Percentiles rank a stretch among this genome's conserved stretches.
These are phyloP conservation scores for Hibiscus trionum DNA, from an alignment of 345 rosid species.

Conservation along the genomic window DNA sequence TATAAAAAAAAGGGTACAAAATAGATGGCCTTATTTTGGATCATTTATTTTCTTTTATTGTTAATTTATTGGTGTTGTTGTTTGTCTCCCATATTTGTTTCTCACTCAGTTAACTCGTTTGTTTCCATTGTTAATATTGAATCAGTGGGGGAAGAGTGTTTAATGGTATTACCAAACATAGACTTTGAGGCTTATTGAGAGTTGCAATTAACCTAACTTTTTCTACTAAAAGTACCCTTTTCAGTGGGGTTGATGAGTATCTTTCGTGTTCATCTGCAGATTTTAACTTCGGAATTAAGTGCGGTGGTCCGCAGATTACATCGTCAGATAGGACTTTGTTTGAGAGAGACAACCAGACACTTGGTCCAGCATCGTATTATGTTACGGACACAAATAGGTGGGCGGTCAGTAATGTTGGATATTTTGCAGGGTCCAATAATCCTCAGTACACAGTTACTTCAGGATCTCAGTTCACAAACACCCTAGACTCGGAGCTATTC, in stretches of 20 bases:
- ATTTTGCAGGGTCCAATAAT: constrained; percentile 22
- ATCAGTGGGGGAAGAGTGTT: background rate
- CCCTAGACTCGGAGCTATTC: constrained; percentile 31
- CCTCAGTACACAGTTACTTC: constrained; percentile 24
- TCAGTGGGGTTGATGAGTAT: background rate
- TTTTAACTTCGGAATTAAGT: constrained; percentile 45
- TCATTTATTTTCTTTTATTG: no score
- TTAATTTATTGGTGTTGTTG: background rate
- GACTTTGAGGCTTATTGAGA: background rate
- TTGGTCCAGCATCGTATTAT: constrained; percentile 54
- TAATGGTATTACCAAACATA: background rate
- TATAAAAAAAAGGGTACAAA: no score
- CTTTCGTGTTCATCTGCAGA: constrained; percentile 25
- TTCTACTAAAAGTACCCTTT: background rate
- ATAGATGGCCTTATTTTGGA: no score
- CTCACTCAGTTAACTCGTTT: background rate
- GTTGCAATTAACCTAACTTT: background rate
- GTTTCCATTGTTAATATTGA: background rate
- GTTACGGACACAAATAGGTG: constrained; percentile 33
- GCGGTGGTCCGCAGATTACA: constrained; percentile 52
- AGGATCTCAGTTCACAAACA: constrained; percentile 28
- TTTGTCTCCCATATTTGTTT: background rate
- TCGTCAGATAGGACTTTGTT: constrained; percentile 27
- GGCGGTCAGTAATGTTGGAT: constrained; percentile 45
- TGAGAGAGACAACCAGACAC: constrained; percentile 41